These are phyloP conservation scores for Sporothrix protearum DNA, from an alignment of 2,329 filamentous ascomycete genomes.

Conservation along the genomic window DNA sequence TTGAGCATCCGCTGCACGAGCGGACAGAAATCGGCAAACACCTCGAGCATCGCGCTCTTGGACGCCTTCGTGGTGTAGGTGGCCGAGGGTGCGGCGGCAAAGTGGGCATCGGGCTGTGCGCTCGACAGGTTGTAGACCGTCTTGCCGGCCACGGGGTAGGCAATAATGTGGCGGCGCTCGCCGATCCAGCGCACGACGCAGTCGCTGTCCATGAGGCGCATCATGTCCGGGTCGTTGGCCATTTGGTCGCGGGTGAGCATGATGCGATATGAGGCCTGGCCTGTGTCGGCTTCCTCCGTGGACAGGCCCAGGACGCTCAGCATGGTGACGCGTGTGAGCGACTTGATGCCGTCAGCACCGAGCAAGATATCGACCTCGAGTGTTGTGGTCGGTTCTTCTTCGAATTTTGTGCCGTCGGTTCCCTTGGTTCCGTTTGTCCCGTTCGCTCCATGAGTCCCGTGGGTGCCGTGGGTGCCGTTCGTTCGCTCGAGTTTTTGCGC, in stretches of 20 bases:
- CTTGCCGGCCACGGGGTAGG: slow-evolving; percentile 68
- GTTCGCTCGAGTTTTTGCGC: slow-evolving; percentile 34
- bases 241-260: slow-evolving; percentile 68
- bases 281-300: slow-evolving; percentile 62
- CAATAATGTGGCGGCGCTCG: slow-evolving; percentile 70
- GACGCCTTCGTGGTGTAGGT: slow-evolving; percentile 62
- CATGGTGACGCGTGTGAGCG: slow-evolving; percentile 49
- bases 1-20: slow-evolving; percentile 57
- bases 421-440: background rate
- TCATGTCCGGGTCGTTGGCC: slow-evolving; percentile 61
- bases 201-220: slow-evolving; percentile 63
- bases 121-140: slow-evolving; percentile 63
- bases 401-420: background rate
- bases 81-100: slow-evolving; percentile 53
- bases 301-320: slow-evolving; percentile 50
- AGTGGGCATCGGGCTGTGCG: slow-evolving; percentile 59
- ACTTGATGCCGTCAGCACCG: slow-evolving; percentile 56
- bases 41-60: slow-evolving; percentile 59
- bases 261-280: slow-evolving; percentile 75
- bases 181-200: slow-evolving; percentile 73
- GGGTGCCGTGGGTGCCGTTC: background rate
- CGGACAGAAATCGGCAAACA: slow-evolving; percentile 60
- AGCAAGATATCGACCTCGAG: slow-evolving; percentile 54
- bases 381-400: slow-evolving; percentile 24
- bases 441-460: slow-evolving; percentile 44